Conservation (phyloP, 2,329 filamentous ascomycete species). For the Paracoccidioides brasiliensis region DNA sequence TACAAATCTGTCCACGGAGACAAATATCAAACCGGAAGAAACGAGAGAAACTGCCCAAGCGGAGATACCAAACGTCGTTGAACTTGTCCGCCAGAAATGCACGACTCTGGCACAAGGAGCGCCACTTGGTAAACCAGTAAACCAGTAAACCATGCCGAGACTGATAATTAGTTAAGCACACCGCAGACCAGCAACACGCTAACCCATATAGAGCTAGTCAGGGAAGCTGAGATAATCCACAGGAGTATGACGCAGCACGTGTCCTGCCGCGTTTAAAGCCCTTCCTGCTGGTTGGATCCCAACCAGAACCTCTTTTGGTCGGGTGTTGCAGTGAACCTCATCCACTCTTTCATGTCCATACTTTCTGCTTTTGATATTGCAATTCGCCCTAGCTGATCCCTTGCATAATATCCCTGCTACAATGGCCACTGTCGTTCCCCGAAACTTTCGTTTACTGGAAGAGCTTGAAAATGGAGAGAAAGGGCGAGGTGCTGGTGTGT, state of each 20-base stretch:
- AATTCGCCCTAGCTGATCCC: not conserved
- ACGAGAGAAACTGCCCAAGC: too few relatives aligned
- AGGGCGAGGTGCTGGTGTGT: conserved; percentile 67
- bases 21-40: not conserved
- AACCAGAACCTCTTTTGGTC: not conserved
- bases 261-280: not conserved
- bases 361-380: not conserved
- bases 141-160: too few relatives aligned
- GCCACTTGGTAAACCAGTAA: too few relatives aligned
- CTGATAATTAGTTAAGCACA: too few relatives aligned
- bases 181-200: too few relatives aligned
- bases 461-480: conserved; percentile 99
- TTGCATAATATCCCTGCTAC: not conserved
- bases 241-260: conserved; percentile 1
- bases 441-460: conserved; percentile 92
- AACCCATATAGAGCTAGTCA: not conserved
- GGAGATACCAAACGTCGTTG: too few relatives aligned
- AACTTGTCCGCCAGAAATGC: too few relatives aligned
- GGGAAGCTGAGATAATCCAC: not conserved
- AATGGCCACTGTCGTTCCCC: conserved; percentile 66
- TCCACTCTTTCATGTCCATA: not conserved
- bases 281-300: not conserved
- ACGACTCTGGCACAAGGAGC: too few relatives aligned
- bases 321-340: too few relatives aligned
- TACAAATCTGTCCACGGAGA: not conserved